phyloP scores from a whole-genome alignment of 371 early-diverging fungal species.

The Funneliformis caledonium region DNA sequence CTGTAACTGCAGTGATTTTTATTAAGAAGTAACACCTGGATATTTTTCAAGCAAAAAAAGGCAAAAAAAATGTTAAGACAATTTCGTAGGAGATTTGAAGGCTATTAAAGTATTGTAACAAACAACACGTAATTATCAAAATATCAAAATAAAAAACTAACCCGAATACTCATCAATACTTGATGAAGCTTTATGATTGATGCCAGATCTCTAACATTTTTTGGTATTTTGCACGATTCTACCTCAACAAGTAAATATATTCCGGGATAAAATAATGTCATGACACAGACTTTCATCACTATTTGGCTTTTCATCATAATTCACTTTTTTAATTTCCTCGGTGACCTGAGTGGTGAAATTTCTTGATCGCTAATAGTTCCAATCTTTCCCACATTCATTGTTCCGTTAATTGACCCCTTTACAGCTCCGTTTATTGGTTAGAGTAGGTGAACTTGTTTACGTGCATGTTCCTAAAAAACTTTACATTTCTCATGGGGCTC shows the following conservation, averaged over 20 bases:
- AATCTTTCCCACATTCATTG: too few species aligned
- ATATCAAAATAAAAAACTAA: background rate
- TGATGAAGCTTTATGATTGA: constrained; percentile 17
- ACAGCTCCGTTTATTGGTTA: background rate
- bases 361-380: too few species aligned
- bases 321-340: too few species aligned
- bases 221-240: constrained; percentile 15
- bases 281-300: background rate
- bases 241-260: constrained; percentile 35
- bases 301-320: background rate
- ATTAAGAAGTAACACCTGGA: too few species aligned
- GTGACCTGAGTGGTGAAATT: too few species aligned
- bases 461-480: constrained; percentile 23
- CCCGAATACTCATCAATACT: constrained; percentile 14
- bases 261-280: constrained; percentile 5
- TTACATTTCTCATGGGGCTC: background rate
- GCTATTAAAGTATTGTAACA: too few species aligned
- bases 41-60: too few species aligned
- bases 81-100: too few species aligned
- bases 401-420: background rate
- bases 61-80: too few species aligned
- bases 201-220: constrained; percentile 6
- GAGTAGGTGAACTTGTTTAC: background rate
- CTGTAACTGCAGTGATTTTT: too few species aligned
- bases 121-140: background rate